Percentiles rank a stretch among this genome's conserved stretches.
Conservation (phyloP, 2,329 filamentous ascomycete genomes). For the Raffaelea arxii region DNA sequence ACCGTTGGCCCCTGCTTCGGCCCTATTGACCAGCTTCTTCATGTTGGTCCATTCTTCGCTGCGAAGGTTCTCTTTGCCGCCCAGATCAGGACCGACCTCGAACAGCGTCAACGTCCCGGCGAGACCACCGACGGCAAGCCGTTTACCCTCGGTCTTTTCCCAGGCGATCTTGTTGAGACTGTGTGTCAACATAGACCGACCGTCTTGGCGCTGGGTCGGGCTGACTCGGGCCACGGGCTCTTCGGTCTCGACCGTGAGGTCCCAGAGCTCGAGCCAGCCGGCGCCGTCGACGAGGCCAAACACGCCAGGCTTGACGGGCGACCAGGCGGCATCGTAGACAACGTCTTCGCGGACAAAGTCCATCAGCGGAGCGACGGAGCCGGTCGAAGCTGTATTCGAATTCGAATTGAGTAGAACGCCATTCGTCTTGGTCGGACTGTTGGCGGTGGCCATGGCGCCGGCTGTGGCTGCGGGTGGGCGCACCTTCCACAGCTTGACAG, state of each 20-base stretch:
- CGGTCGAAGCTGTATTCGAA: background rate
- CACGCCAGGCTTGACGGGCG: conserved; percentile 83
- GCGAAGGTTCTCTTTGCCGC: conserved; percentile 73
- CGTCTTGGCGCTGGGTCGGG: conserved; percentile 56
- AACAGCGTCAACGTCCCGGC: conserved; percentile 88
- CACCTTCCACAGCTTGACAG: conserved; percentile 92
- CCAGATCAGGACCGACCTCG: conserved; percentile 74
- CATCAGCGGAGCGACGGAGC: conserved; percentile 59
- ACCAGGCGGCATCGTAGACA: conserved; percentile 95
- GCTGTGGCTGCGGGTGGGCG: conserved; percentile 63
- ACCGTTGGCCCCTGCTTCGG: conserved; percentile 54
- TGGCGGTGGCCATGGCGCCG: conserved; percentile 21
- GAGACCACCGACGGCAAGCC: conserved; percentile 82
- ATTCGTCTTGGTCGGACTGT: too few species aligned
- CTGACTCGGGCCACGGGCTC: conserved; percentile 76
- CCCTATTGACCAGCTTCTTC: conserved; percentile 74
- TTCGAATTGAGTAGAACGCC: conserved; percentile 16
- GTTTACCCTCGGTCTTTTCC: conserved; percentile 82
- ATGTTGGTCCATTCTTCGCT: conserved; percentile 89
- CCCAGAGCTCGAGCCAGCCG: conserved; percentile 89
- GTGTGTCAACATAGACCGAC: conserved; percentile 62
- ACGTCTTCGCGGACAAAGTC: conserved; percentile 92
- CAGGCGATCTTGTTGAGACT: conserved; percentile 92
- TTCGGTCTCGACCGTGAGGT: conserved; percentile 84
- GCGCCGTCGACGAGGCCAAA: conserved; percentile 93